These are phyloP conservation scores for Metarhizium album DNA, from an alignment of 2,329 filamentous ascomycete genomes.

Conservation along the genomic window DNA sequence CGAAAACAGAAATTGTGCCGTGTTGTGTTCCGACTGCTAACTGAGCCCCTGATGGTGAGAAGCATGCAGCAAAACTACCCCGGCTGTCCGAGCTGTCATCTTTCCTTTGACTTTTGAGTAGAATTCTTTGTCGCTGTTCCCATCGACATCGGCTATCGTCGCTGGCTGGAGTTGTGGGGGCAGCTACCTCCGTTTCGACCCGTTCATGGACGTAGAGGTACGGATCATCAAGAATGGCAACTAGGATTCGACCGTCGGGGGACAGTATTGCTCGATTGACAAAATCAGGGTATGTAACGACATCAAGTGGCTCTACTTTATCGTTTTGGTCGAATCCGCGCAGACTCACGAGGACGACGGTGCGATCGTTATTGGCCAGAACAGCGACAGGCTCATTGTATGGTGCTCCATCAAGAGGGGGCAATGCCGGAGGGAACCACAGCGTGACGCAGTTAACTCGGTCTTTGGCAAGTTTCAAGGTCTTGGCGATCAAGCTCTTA, in stretches of 20 bases:
- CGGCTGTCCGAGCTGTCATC: conserved; percentile 44
- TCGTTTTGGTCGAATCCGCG: conserved; percentile 40
- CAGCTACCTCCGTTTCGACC: conserved; percentile 23
- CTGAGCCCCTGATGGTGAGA: conserved; percentile 59
- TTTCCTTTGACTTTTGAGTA: conserved; percentile 46
- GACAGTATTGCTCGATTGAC: conserved; percentile 95
- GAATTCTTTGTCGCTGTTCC: conserved; percentile 38
- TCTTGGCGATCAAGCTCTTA: conserved; percentile 38
- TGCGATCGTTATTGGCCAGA: conserved; percentile 84
- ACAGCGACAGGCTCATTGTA: conserved; percentile 52
- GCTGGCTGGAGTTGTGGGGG: conserved; percentile 12
- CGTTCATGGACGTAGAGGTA: conserved; percentile 74
- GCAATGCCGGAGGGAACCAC: conserved; percentile 41
- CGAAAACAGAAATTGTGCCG: conserved; percentile 67
- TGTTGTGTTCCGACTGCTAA: conserved; percentile 73
- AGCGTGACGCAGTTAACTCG: conserved; percentile 58
- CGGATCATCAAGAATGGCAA: conserved; percentile 80
- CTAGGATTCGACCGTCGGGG: conserved; percentile 69
- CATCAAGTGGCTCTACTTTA: conserved; percentile 49
- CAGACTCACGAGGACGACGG: conserved; percentile 74
- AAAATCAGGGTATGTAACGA: conserved; percentile 65
- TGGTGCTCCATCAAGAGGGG: conserved; percentile 20
- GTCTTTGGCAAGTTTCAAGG: conserved; percentile 44
- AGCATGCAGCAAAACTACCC: conserved; percentile 69
- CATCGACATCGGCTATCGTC: conserved; percentile 33